phyloP scores from a whole-genome alignment of 805 yeast genomes.

The Lipomyces sp. region DNA sequence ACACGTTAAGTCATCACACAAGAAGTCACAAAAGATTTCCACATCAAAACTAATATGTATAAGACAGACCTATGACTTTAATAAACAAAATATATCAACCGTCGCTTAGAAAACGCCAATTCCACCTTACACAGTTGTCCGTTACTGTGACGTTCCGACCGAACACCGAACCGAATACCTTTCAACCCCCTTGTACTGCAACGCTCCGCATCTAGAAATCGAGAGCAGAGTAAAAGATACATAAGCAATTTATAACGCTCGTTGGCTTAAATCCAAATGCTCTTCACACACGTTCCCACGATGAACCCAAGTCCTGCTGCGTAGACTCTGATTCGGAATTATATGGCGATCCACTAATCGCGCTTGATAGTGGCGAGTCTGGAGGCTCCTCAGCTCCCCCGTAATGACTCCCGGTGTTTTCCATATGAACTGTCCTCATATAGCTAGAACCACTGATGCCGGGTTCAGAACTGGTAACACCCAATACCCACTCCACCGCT shows the following conservation, averaged over 20 bases:
- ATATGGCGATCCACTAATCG: conserved; percentile 33
- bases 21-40: not conserved
- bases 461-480: conserved; percentile 17
- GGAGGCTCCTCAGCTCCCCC: conserved; percentile 20
- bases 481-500: conserved; percentile 35
- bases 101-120: not conserved
- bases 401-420: not conserved
- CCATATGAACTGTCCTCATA: conserved; percentile 21
- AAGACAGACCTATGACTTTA: not conserved
- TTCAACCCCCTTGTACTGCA: not conserved
- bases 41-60: not conserved
- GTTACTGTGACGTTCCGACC: not conserved
- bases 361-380: conserved; percentile 34
- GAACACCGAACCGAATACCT: not conserved
- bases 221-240: too few relatives aligned
- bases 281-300: conserved; percentile 36
- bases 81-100: not conserved
- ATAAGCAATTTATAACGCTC: not conserved
- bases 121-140: not conserved
- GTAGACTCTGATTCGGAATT: conserved; percentile 30
- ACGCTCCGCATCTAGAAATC: not conserved
- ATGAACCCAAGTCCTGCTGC: conserved; percentile 31
- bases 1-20: not conserved
- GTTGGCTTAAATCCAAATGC: not conserved
- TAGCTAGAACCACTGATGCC: conserved; percentile 6